Conservation (phyloP, 768 basidiomycete genomes). For the Lentinula boryana region DNA sequence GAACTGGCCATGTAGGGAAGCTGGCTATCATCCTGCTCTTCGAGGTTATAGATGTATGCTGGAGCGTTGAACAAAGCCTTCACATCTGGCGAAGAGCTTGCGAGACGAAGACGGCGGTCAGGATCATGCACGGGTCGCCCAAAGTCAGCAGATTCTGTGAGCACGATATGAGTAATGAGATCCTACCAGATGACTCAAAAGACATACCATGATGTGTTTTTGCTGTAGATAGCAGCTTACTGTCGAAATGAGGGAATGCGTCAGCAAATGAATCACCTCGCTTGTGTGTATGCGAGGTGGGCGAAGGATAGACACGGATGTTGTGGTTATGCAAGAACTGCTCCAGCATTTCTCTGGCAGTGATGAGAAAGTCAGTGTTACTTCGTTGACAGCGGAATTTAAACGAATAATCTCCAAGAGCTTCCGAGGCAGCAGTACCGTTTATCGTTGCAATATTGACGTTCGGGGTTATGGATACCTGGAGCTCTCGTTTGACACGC, state of each 20-base stretch:
- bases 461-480: conserved; percentile 84
- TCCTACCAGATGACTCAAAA: conserved; percentile 3
- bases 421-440: conserved; percentile 43
- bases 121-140: conserved; percentile 63
- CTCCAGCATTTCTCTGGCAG: conserved; percentile 89
- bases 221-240: conserved; percentile 82
- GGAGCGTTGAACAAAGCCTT: conserved; percentile 91
- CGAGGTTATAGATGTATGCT: conserved; percentile 75
- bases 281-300: conserved; percentile 74
- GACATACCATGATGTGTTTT: conserved; percentile 49
- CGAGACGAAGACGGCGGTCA: conserved; percentile 72
- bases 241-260: conserved; percentile 94
- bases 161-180: conserved; percentile 2
- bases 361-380: conserved; percentile 88
- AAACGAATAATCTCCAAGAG: conserved; percentile 79
- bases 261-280: conserved; percentile 91
- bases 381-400: conserved; percentile 94
- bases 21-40: conserved; percentile 61
- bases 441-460: conserved; percentile 52
- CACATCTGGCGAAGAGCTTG: conserved; percentile 90
- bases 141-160: conserved; percentile 69
- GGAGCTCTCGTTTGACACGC: conserved; percentile 87
- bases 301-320: conserved; percentile 75
- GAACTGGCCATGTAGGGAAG: conserved; percentile 47
- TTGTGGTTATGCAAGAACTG: conserved; percentile 84